Evolutionary conservation across 306 rosid genomes (phyloP), one percentile per base, ranked within the genome.

Genomic region (Quillaja saponaria): DNA sequence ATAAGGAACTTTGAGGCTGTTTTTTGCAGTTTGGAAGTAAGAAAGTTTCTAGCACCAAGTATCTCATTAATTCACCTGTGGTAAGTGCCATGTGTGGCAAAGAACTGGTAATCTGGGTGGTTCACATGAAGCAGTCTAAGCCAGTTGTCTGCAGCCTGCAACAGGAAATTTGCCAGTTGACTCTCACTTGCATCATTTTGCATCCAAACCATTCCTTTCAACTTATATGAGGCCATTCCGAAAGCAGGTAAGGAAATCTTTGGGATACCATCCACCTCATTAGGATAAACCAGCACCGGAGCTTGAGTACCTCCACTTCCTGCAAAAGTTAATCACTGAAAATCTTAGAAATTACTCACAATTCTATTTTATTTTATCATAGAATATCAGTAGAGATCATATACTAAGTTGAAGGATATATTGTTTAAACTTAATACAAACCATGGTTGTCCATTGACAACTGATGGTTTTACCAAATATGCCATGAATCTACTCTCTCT

Each of bases 31-130:
- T 74, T 47, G 55, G 59, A 66, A 40, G 66, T 12, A 61, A 58
- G 11, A 42, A 71, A 25, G 31, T 1, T 25, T 56, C 38, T 34
- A 51, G 34, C 58, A 7, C 7, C 52, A 41, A 63, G 49, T 19
- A 31, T 47, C 63, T 25, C 53, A n/a, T 55, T 12, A 51, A 60
- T 77, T 82, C 88, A 80, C 76, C 82, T 76, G 73, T 46, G 74
- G 81, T 68, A 75, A 34, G 58, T 58, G 47, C 84, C 83, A 19
- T 80, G 91, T 0, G 87, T 82, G 21, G 75, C 55, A 20, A 90
- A 90, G 82, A 87, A 90, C 80, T 74, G 82, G 83, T 74, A 87
- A 76, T 91, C 95, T 0, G 97, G 95, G 64, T 91, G 97, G 56
- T 76, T 71, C 76, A 87, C 97, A 64, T 75, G 86, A 76, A 8